These are phyloP conservation scores for Haplosporangium gracile DNA, from an alignment of 192 early-diverging fungal species.

Conservation along the genomic window DNA sequence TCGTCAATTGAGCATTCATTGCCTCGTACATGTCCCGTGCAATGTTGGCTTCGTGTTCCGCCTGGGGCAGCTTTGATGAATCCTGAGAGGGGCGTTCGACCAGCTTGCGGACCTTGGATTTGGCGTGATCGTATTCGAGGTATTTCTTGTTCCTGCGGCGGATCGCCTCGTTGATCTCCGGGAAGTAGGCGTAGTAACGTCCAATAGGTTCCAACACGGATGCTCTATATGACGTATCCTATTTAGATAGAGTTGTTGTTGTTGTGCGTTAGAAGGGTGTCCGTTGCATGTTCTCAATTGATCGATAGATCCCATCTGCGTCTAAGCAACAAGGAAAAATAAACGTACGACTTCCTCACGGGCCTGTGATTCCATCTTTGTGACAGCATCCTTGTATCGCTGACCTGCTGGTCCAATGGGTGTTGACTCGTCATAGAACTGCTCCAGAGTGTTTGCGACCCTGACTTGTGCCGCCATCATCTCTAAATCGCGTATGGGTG, in stretches of 20 bases:
- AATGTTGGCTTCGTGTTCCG: conserved; percentile 84
- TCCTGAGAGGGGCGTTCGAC: conserved; percentile 86
- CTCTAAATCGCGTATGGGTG: conserved; percentile 60
- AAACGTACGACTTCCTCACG: conserved; percentile 62
- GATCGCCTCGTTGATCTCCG: conserved; percentile 94
- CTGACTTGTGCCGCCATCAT: conserved; percentile 88
- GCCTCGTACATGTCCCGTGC: conserved; percentile 85
- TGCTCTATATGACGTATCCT: conserved; percentile 85
- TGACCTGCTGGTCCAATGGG: conserved; percentile 78
- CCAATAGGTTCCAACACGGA: conserved; percentile 94
- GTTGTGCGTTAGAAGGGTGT: background rate
- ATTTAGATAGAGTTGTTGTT: background rate
- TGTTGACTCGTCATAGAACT: conserved; percentile 88
- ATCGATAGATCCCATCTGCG: background rate
- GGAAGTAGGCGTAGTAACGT: conserved; percentile 88
- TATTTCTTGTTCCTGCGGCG: conserved; percentile 89
- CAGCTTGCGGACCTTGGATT: conserved; percentile 81
- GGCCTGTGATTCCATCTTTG: conserved; percentile 83
- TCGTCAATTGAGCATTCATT: conserved; percentile 84
- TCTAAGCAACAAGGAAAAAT: background rate
- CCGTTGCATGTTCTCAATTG: background rate
- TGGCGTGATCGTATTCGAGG: conserved; percentile 89
- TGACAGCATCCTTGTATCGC: conserved; percentile 88
- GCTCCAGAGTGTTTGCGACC: conserved; percentile 89
- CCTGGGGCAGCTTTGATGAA: conserved; percentile 71